Base-by-base conservation (phyloP, 495 filamentous ascomycete genomes). In the Penicillium daleae region DNA sequence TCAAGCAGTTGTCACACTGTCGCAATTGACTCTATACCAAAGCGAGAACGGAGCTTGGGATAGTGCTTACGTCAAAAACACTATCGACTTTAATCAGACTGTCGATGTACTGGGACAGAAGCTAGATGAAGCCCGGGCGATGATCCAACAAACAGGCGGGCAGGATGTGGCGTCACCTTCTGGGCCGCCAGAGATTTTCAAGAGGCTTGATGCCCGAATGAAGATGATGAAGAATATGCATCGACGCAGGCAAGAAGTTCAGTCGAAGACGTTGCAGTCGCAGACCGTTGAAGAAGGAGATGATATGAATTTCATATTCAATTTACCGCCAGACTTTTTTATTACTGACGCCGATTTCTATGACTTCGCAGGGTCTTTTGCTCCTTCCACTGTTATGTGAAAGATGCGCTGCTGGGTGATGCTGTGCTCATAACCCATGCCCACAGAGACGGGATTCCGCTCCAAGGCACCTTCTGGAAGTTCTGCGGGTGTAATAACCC, bases 21-120 rank as follows among this genome's bases (percentile, higher is more conserved):
- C 74, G 0, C 65, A 70, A 1, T 64, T 79, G 5, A 71, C 66
- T 0, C 73, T 77, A 8, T 67, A 71, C 39, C 67, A 71, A 52
- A 63, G 63, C 9, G 56, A 68, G 6, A 52, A 53, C 6, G 39
- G 54, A 12, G 63, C 56, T 3, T 66, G 70, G 64, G 68, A 68
- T 26, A 69, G 66, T 60, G 54, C 35, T 6, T 71, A 73, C 32
- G 68, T 63, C 7, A 57, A 57, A 46, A 62, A 35, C 3, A 65
- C 48, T 2, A 48, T 73, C 4, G 59, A 73, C 42, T 62, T 65
- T 29, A 24, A 66, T 6, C 22, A 58, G 2, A 60, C 40, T 0
- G 31, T 66, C 15, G 61, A 67, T 21, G 2, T 21, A 10, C 19
- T 66, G 7, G 6, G 8, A 21, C 26, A 27, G n/a, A 71, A 65